Base-by-base conservation (phyloP, 805 yeast species). In the Clavispora santaluciae region DNA sequence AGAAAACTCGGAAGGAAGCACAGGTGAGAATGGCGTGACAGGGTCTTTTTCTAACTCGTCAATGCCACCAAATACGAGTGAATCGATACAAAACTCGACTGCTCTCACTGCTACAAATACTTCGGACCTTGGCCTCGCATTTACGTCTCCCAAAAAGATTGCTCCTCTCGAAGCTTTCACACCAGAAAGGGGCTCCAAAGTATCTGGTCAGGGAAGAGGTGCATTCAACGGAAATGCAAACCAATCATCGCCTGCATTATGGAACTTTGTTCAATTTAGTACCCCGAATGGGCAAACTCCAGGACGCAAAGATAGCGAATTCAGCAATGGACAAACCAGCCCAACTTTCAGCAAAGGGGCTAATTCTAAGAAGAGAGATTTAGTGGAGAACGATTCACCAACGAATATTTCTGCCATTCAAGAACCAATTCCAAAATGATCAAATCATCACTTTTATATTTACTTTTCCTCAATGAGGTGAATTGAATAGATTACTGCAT, bases 211-310 rank as follows among this genome's bases (percentile, higher is more conserved):
- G 9, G 47, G 50, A 21, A 62, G 57, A 36, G 55, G 59, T 5
- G 45, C 53, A 22, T 37, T 42, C 12, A 39, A 49, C 8, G 40
- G 70, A 58, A 55, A 66, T 64, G 57, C 67, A 60, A 61, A 66
- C 64, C 76, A 63, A 65, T 77, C 83, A 22, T 86, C 95, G 1
- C 98, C 98, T 1, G 96, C 95, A 13, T 77, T 90, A 44, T 87
- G 96, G 97, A 86, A 85, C 57, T 81, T 86, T 64, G 87, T 90
- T 55, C 96, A 89, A 54, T 81, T 90, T 43, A 66, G 70, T 42
- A 70, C 73, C 5, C 74, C 73, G 3, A 66, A 66, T 40, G 72
- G 69, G 7, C 73, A 68, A 44, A 68, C 72, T 0, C 72, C 75
- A 1, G 48, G 63, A 28, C 42, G 72, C 22, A 65, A 68, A 40